Base-by-base conservation (phyloP, 306 rosid species). In the Prunus mume region DNA sequence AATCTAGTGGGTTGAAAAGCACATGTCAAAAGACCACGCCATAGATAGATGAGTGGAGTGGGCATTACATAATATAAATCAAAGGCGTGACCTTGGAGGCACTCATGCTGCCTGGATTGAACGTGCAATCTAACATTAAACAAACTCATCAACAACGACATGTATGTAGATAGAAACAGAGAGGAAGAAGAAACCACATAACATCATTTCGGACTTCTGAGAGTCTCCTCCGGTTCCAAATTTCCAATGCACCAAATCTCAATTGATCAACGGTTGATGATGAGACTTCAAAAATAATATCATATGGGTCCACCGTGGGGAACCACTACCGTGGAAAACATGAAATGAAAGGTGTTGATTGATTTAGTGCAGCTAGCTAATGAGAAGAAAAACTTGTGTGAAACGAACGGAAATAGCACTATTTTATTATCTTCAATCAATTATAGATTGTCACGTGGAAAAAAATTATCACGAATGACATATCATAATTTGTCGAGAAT, bases 31-130 rank as follows among this genome's bases (percentile, higher is more conserved):
- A 20, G 65, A 25, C 32, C 65, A 32, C 32, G 70, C 51, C 20
- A 15, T 41, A 15, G 46, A 38, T 17, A 28, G 67, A 7, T 62
- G 67, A 62, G 41, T 27, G 43, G 17, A 20, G 24, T 34, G 41
- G 41, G 41, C 41, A 34, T 5, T 34, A 34, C 41, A 34, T 34
- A 34, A 34, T 34, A 28, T 27, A 49, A 5, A 4, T 19, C 17
- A 56, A 13, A 18, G 38, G 15, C 68, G 32, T 49, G 57, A 46
- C 70, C 73, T 71, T 62, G 47, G 69, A 34, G 72, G 75, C 63
- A 72, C 74, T 79, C 77, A 79, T 79, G 3, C 65, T 79, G 5
- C 15, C 68, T 61, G 12, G 6, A 17, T 17, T 6, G 38, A 65
- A 20, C 76, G 77, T 50, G 78, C 79, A 60, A 14, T 24, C 18